These are phyloP conservation scores for Penicillium sclerotigenum DNA, from an alignment of 2,329 filamentous ascomycete species.

Conservation along the genomic window DNA sequence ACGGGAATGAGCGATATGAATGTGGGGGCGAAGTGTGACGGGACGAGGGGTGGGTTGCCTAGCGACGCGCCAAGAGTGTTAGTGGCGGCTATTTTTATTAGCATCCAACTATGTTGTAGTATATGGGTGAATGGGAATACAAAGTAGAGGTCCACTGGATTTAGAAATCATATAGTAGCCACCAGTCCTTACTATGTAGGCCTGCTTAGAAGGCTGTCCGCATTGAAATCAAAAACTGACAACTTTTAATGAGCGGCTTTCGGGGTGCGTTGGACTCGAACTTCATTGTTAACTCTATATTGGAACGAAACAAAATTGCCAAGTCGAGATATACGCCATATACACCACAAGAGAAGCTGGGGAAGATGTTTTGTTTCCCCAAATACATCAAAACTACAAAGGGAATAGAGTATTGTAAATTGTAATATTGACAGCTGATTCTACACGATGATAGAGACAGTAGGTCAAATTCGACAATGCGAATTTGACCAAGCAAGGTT, in stretches of 20 bases:
- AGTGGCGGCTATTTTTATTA: too few relatives aligned
- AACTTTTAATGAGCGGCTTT: background rate
- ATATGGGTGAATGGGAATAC: too few relatives aligned
- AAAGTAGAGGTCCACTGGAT: too few relatives aligned
- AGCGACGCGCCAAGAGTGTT: too few relatives aligned
- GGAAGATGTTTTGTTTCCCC: background rate
- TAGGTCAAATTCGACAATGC: constrained; percentile 27
- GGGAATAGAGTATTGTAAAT: background rate
- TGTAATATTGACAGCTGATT: constrained; percentile 24
- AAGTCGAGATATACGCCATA: background rate
- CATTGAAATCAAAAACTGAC: too few relatives aligned
- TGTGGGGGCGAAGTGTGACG: too few relatives aligned
- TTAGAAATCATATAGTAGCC: too few relatives aligned
- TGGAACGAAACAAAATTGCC: background rate
- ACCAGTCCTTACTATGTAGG: too few relatives aligned
- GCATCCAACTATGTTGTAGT: too few relatives aligned
- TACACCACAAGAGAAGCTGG: background rate
- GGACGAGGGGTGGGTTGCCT: too few relatives aligned
- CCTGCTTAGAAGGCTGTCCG: too few relatives aligned
- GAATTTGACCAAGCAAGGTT: constrained; percentile 19
- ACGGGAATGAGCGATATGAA: too few relatives aligned
- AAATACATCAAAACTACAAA: background rate
- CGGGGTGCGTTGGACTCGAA: background rate
- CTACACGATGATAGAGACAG: constrained; percentile 21
- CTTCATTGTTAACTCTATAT: background rate